Percentiles rank a stretch among this genome's conserved stretches.
phyloP scores from a whole-genome alignment of 192 early-diverging fungal species.

The Podila clonocystis region DNA sequence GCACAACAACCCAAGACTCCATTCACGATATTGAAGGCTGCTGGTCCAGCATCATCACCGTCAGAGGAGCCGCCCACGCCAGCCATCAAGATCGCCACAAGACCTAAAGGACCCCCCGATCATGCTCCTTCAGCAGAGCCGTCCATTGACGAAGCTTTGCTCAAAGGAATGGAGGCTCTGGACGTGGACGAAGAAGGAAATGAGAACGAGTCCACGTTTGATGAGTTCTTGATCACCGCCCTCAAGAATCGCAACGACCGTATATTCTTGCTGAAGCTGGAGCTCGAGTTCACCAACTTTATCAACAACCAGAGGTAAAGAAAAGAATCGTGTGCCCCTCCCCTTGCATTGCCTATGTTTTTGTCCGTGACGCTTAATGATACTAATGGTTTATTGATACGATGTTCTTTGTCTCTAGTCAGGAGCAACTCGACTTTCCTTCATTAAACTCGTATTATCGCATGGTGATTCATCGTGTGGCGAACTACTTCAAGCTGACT shows the following conservation, averaged over 20 bases:
- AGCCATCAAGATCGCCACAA: not conserved
- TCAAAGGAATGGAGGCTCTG: conserved; percentile 20
- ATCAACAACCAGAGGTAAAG: conserved; percentile 66
- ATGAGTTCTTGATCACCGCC: conserved; percentile 69
- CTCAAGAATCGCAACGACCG: conserved; percentile 72
- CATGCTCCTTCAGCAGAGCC: not conserved
- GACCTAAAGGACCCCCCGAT: conserved; percentile 1
- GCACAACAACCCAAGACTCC: not conserved
- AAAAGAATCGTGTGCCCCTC: not conserved
- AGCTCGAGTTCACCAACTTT: conserved; percentile 70
- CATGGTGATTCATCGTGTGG: conserved; percentile 76
- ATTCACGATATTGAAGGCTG: conserved; percentile 31
- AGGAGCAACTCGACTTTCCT: conserved; percentile 67
- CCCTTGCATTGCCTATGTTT: not conserved
- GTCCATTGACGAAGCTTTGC: not conserved
- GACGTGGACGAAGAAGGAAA: conserved; percentile 26
- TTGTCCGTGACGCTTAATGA: conserved; percentile 4
- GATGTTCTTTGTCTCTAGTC: conserved; percentile 38
- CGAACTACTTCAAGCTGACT: conserved; percentile 71
- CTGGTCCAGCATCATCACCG: not conserved
- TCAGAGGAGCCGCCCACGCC: not conserved
- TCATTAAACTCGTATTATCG: conserved; percentile 81
- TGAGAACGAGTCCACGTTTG: conserved; percentile 52
- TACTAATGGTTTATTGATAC: not conserved
- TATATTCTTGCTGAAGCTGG: conserved; percentile 74